phyloP scores from a whole-genome alignment of 2,329 filamentous ascomycete genomes.

The Botrytis pseudocinerea region DNA sequence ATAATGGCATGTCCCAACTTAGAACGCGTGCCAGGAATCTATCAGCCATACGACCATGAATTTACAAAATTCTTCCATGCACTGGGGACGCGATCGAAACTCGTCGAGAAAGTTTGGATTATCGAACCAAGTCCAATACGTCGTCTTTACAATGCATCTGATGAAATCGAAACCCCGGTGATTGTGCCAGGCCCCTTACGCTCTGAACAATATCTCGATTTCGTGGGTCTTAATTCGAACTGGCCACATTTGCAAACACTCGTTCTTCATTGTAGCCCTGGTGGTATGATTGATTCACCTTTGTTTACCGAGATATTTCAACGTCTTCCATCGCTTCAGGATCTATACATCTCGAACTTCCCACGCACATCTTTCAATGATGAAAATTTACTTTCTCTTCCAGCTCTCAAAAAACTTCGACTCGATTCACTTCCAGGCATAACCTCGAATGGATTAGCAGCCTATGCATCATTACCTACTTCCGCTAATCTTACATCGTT shows the following conservation, averaged over 20 bases:
- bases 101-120: conserved; percentile 62
- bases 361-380: conserved; percentile 59
- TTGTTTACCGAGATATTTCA: conserved; percentile 54
- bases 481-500: conserved; percentile 51
- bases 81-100: conserved; percentile 55
- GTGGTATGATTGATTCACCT: conserved; percentile 54
- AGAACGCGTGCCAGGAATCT: conserved; percentile 57
- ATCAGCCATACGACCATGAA: conserved; percentile 55
- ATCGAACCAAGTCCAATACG: conserved; percentile 42
- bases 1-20: conserved; percentile 67
- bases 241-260: conserved; percentile 59
- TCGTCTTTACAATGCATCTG: conserved; percentile 41
- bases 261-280: conserved; percentile 59
- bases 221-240: conserved; percentile 53
- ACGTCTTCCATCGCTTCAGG: conserved; percentile 55
- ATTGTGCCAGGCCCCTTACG: conserved; percentile 45
- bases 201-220: conserved; percentile 46
- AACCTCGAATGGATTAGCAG: conserved; percentile 56
- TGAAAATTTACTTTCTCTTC: conserved; percentile 54
- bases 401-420: conserved; percentile 55
- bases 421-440: conserved; percentile 58
- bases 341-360: conserved; percentile 60
- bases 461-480: conserved; percentile 53
- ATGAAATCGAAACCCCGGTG: conserved; percentile 31
- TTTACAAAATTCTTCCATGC: conserved; percentile 60